phyloP scores from a whole-genome alignment of 202 grass and related monocot genomes.

The Carex sylvatica region DNA sequence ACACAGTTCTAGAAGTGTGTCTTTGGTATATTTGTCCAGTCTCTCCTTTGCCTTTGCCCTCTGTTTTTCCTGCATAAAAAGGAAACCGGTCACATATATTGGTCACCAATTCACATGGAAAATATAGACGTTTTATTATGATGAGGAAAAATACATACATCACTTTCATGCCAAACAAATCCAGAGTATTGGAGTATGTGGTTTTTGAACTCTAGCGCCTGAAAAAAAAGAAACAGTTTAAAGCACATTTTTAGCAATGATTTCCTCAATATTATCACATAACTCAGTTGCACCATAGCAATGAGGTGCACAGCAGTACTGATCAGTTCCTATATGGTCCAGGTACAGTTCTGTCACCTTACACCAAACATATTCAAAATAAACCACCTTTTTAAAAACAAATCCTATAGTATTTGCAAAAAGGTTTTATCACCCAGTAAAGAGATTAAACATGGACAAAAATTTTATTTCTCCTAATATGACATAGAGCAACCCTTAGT shows the following conservation, averaged over 20 bases:
- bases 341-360: not conserved
- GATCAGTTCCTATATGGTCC: not conserved
- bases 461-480: not conserved
- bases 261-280: not conserved
- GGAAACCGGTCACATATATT: conserved; percentile 6
- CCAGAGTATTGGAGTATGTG: conserved; percentile 99
- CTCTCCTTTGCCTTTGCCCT: conserved; percentile 96
- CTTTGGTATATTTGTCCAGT: conserved; percentile 95
- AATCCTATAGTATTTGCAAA: not conserved
- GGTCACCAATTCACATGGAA: not conserved
- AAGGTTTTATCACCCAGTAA: not conserved
- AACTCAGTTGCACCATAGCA: conserved; percentile 5
- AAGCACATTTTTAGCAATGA: not conserved
- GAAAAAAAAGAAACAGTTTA: conserved; percentile 42
- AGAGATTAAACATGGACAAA: not conserved
- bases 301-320: not conserved
- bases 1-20: conserved; percentile 69
- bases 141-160: conserved; percentile 55
- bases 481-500: not conserved
- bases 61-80: conserved; percentile 82
- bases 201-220: conserved; percentile 56
- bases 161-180: conserved; percentile 99
- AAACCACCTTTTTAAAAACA: not conserved
- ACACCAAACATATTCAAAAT: not conserved
- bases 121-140: not conserved